These are phyloP conservation scores for Parafenestella ontariensis DNA, from an alignment of 2,329 filamentous ascomycete genomes.

Conservation along the genomic window DNA sequence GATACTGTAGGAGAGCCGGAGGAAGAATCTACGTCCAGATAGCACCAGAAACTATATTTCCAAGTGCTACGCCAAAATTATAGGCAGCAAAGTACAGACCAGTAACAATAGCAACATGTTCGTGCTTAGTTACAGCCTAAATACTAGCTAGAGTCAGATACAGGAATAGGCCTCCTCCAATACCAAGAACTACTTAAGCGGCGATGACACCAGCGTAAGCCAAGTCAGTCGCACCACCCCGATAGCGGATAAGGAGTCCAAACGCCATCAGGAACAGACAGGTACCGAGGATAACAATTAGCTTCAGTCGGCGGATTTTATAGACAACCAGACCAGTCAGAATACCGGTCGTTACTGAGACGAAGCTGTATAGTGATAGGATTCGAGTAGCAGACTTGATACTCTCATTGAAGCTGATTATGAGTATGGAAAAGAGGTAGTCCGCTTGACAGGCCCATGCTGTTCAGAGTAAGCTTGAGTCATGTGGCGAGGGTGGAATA, in stretches of 20 bases:
- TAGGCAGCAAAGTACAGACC: constrained; percentile 68
- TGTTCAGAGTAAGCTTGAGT: constrained; percentile 3
- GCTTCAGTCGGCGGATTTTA: constrained; percentile 65
- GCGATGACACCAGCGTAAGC: constrained; percentile 65
- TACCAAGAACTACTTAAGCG: constrained; percentile 67
- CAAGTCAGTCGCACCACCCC: constrained; percentile 57
- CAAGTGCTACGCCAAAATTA: constrained; percentile 67
- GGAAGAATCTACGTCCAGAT: constrained; percentile 66
- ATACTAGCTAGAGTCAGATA: constrained; percentile 61
- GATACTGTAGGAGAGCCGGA: constrained; percentile 48
- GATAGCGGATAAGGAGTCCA: constrained; percentile 68
- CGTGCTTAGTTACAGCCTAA: constrained; percentile 59
- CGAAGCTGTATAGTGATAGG: constrained; percentile 64
- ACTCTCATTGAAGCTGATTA: constrained; percentile 67
- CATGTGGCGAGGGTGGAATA: not conserved
- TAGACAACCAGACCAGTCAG: constrained; percentile 63
- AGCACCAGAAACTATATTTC: constrained; percentile 66
- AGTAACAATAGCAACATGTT: constrained; percentile 69
- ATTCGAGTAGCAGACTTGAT: constrained; percentile 65
- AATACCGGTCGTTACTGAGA: constrained; percentile 65
- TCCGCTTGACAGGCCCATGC: constrained; percentile 69
- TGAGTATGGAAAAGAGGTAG: constrained; percentile 68
- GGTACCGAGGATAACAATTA: constrained; percentile 69
- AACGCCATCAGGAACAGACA: constrained; percentile 70
- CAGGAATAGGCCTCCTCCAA: constrained; percentile 69